Evolutionary conservation across 2,329 filamentous ascomycete genomes (phyloP), one percentile per base, ranked within the genome.

Genomic region (Beauveria sp.): DNA sequence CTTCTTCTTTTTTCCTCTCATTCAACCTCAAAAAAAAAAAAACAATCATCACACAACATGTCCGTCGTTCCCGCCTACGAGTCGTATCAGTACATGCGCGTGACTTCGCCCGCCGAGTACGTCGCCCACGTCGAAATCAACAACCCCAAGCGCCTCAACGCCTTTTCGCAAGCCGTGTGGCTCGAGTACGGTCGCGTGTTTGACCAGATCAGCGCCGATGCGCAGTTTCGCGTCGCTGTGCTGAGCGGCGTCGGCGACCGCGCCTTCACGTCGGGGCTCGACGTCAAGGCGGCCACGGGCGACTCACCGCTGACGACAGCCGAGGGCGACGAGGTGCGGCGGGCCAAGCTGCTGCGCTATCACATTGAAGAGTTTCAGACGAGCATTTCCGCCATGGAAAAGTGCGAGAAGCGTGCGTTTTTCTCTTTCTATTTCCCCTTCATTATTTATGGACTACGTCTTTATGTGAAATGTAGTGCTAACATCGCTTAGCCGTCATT

Each of bases 61-160:
- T 49, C 60, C 54, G 26, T 52, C 53, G 24, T 62, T 20, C 42
- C 61, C 61, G 61, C 61, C 30, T 63, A 83, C 71, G 66, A 74
- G 45, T 66, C 67, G 42, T 87, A 84, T 75, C 78, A 87, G 67
- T 80, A 89, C 79, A 92, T 91, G 81, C 85, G 86, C 66, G 80
- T 96, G 67, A 85, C 83, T n/a, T 86, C 86, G 47, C 90, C 92
- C 0, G 70, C 77, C 43, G 81, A 87, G 69, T 86, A 86, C 77
- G 87, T 97, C 54, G 90, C 87, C n/a, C 91, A 96, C 72, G 89
- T 98, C 63, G 88, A 97, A 76, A 96, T 96, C 76, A 93, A 96
- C 78, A 85, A 93, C 1, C 86, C 93, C 1, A 75, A 85, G 66
- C 96, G 96, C 78, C 79, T 97, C 73, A 98, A 98, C 74, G 86